These are phyloP conservation scores for Cystobasidiaceae sp. DNA, from an alignment of 1,284 basidiomycete genomes.

Conservation along the genomic window DNA sequence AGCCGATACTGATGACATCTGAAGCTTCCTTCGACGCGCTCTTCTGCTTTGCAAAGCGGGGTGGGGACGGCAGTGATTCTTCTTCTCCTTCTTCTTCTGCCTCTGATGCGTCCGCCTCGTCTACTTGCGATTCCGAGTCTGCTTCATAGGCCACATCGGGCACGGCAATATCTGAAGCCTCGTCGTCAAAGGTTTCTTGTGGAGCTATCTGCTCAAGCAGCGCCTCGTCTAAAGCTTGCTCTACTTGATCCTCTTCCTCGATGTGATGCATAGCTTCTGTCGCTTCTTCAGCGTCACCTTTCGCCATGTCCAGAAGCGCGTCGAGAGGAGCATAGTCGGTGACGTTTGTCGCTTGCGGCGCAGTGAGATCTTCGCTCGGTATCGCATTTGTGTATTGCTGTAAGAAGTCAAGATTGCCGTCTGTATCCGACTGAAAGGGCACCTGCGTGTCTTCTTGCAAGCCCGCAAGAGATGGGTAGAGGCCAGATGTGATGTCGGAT, in stretches of 20 bases:
- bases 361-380: neutral
- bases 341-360: neutral
- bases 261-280: slow-evolving; percentile 59
- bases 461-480: neutral
- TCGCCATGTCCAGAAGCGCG: slow-evolving; percentile 28
- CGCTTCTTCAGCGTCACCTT: slow-evolving; percentile 54
- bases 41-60: neutral
- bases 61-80: neutral
- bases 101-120: neutral
- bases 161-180: neutral
- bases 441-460: neutral
- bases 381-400: neutral
- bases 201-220: neutral
- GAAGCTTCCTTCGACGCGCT: slow-evolving; percentile 1
- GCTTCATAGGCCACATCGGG: neutral
- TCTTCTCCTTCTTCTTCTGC: slow-evolving; percentile 22
- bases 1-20: slow-evolving; percentile 21
- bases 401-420: too few species aligned
- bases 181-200: neutral
- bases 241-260: slow-evolving; percentile 48
- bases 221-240: slow-evolving; percentile 13
- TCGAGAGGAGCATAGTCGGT: neutral
- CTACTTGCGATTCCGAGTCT: neutral
- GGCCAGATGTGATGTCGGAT: neutral
- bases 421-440: neutral